Evolutionary conservation across 352 stramenopile genomes (phyloP).

Genomic region (Phytophthora boehmeriae): DNA sequence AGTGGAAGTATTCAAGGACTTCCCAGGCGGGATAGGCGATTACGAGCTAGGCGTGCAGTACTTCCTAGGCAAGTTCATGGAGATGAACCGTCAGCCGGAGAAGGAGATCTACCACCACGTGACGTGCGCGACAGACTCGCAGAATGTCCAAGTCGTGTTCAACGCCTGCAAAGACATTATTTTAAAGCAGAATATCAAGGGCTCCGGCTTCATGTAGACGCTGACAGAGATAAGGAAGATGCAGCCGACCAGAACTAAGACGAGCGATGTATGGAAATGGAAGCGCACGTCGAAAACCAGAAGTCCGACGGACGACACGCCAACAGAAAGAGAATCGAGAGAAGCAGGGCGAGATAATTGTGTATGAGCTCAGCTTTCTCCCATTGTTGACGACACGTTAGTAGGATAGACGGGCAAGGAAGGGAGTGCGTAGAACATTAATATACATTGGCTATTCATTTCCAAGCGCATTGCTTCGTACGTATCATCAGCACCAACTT

Average conservation of each 20-base stretch:
- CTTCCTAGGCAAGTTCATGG: conserved; percentile 95
- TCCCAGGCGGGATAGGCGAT: conserved; percentile 78
- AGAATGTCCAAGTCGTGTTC: conserved; percentile 97
- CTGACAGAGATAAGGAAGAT: background rate
- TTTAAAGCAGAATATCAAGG: conserved; percentile 93
- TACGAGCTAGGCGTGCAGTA: conserved; percentile 91
- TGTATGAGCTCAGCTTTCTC: conserved; percentile 23
- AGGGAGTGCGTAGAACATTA: conserved; percentile 42
- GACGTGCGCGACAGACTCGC: conserved; percentile 96
- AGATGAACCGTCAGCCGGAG: conserved; percentile 92
- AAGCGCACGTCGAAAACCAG: conserved; percentile 25
- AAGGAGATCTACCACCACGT: conserved; percentile 96
- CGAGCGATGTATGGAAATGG: conserved; percentile 28
- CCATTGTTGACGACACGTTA: conserved; percentile 18
- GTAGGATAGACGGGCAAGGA: conserved; percentile 13
- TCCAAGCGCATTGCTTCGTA: conserved; percentile 3
- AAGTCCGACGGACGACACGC: conserved; percentile 14
- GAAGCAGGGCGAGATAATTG: conserved; percentile 22
- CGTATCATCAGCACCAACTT: background rate
- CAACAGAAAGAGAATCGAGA: conserved; percentile 12
- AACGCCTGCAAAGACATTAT: conserved; percentile 97
- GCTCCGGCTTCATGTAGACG: conserved; percentile 87
- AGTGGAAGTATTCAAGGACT: conserved; percentile 92
- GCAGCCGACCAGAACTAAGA: background rate
- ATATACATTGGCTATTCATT: conserved; percentile 34